Conservation (phyloP, 441 rosid genomes). For the Croton laevigatus region DNA sequence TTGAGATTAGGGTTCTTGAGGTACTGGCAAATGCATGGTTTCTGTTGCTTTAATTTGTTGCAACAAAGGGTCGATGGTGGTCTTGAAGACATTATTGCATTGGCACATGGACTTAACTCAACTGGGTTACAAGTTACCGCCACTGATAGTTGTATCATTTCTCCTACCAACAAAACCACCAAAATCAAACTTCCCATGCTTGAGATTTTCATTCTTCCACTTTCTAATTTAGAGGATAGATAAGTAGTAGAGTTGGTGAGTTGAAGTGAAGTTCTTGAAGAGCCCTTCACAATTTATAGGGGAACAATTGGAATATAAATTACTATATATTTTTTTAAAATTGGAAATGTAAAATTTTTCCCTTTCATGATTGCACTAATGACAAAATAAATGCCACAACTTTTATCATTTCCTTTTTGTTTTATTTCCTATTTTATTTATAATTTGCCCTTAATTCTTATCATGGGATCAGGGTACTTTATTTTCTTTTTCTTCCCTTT, state of each 20-base stretch:
- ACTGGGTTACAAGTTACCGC: conserved; percentile 29
- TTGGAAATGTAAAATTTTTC: too few relatives aligned
- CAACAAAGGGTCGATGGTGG: conserved; percentile 37
- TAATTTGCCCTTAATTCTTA: too few relatives aligned
- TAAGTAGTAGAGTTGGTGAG: background rate
- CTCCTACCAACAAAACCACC: background rate
- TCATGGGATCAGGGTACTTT: too few relatives aligned
- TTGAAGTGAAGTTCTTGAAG: too few relatives aligned
- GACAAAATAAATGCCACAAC: too few relatives aligned
- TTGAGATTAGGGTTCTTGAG: conserved; percentile 30
- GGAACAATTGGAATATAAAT: too few relatives aligned
- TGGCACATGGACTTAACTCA: conserved; percentile 36
- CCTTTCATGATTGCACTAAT: too few relatives aligned
- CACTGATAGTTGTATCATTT: background rate
- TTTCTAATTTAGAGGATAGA: too few relatives aligned
- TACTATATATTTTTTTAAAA: too few relatives aligned
- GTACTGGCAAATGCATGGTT: conserved; percentile 43
- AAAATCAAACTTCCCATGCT: background rate
- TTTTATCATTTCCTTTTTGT: too few relatives aligned
- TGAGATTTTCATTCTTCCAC: background rate
- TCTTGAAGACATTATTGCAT: conserved; percentile 21
- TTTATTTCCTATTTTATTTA: too few relatives aligned
- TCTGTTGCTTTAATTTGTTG: conserved; percentile 40
- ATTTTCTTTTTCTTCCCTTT: too few relatives aligned
- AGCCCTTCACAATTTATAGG: background rate